These are phyloP conservation scores for Ustilago hordei DNA, from an alignment of 1,284 basidiomycete genomes.

Conservation along the genomic window DNA sequence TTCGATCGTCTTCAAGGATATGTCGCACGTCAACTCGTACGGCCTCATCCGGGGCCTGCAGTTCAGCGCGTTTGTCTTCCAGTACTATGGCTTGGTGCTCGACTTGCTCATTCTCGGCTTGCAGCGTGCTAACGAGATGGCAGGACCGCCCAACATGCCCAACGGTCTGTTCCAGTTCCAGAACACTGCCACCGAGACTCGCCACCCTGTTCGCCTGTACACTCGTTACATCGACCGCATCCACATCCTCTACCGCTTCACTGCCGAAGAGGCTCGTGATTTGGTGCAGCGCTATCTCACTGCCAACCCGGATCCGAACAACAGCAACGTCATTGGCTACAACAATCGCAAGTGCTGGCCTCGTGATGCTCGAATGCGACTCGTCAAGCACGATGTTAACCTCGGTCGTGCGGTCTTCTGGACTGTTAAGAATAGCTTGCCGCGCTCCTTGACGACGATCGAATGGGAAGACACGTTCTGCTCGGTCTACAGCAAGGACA, in stretches of 20 bases:
- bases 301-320: constrained; percentile 97
- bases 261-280: constrained; percentile 96
- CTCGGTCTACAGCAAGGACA: constrained; percentile 92
- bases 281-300: constrained; percentile 97
- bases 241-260: constrained; percentile 90
- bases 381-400: constrained; percentile 99
- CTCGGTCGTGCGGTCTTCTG: constrained; percentile 97
- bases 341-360: constrained; percentile 99
- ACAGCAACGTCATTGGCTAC: constrained; percentile 98
- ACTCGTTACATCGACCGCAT: constrained; percentile 69
- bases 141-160: constrained; percentile 67
- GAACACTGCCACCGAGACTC: constrained; percentile 63
- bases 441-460: constrained; percentile 95
- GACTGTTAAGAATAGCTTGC: constrained; percentile 98
- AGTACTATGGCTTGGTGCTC: constrained; percentile 69
- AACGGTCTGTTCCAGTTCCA: constrained; percentile 68
- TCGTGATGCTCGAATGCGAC: constrained; percentile 96
- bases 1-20: constrained; percentile 69
- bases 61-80: constrained; percentile 69
- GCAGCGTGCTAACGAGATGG: constrained; percentile 68
- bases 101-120: constrained; percentile 68
- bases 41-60: constrained; percentile 69
- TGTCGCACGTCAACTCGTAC: constrained; percentile 69
- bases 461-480: constrained; percentile 79
- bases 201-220: constrained; percentile 68